Percentiles rank a stretch among this genome's conserved stretches.
Evolutionary conservation across 139 green algal genomes (phyloP).

Genomic region (Chlorella sorokiniana): DNA sequence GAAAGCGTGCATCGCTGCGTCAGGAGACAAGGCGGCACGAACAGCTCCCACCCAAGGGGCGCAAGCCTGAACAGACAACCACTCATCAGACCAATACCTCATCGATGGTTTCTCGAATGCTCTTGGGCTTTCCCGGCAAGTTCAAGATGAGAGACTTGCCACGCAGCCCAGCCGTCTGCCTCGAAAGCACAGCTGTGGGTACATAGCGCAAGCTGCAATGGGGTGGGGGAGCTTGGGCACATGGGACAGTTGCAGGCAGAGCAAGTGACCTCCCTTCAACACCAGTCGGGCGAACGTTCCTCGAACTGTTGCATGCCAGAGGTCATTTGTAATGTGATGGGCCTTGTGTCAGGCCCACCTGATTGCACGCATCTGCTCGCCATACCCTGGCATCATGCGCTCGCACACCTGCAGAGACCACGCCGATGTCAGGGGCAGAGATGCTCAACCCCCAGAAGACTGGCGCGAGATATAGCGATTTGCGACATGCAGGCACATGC

Average conservation of each 20-base stretch:
- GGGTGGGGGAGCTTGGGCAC: neutral
- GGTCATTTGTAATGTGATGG: neutral
- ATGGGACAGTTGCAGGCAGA: neutral
- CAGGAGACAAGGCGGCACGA: no score
- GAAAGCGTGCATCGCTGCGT: neutral
- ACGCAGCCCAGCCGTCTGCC: slow-evolving; percentile 89
- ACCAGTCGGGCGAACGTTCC: neutral
- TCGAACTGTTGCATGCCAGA: neutral
- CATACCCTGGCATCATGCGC: slow-evolving; percentile 91
- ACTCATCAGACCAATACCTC: no score
- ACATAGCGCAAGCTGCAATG: slow-evolving; percentile 73
- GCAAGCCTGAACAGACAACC: no score
- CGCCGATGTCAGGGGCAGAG: neutral
- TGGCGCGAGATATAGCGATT: neutral
- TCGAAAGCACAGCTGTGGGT: slow-evolving; percentile 89
- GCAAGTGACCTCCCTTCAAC: neutral
- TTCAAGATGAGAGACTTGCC: slow-evolving; percentile 87
- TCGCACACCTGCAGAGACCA: slow-evolving; percentile 68
- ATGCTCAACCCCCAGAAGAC: neutral
- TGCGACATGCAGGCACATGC: neutral
- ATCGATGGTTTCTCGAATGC: slow-evolving; percentile 92
- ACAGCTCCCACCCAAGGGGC: no score
- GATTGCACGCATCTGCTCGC: slow-evolving; percentile 92
- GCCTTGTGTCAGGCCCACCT: slow-evolving; percentile 22
- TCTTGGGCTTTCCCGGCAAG: slow-evolving; percentile 90